Evolutionary conservation across 2,329 filamentous ascomycete genomes (phyloP), one percentile per base, ranked within the genome.

Genomic region (Stachybotrys elegans): DNA sequence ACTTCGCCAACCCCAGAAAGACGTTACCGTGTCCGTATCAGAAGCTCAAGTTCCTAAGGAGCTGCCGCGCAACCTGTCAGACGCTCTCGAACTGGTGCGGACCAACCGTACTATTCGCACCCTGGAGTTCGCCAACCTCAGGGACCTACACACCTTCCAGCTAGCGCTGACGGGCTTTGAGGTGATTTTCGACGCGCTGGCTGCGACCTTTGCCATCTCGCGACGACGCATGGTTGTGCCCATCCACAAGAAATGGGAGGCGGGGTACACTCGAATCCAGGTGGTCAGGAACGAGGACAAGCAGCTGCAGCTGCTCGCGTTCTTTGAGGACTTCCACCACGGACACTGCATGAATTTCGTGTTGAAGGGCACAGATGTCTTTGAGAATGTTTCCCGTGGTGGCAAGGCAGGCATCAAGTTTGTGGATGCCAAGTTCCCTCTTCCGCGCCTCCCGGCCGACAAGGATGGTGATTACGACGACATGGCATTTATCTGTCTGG

Each of bases 171-270:
- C 89, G 0, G 88, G 90, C 0, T 94, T 86, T 63, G 73, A 73
- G 21, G 88, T 95, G 14, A 67, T 86, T 7, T 90, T 84, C 52
- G 86, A 89, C 58, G 81, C 81, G 6, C 66, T 87, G 42, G 88
- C 88, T 6, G 72, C 77, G 7, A 82, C 81, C 0, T 88, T 95
- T 62, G 83, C 85, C 46, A 95, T 95, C 51, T 83, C 90, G 2
- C 82, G 90, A 22, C 81, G 88, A 40, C 80, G 88, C 52, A 93
- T 91, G 84, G 88, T 95, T 12, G 88, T 95, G 14, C 88, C 88
- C 0, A 92, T 95, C 52, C 87, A 94, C 69, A 95, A 95, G 68
- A 93, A 93, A 63, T 94, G 88, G 88, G 89, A 94, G 59, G 87
- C 90, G 3, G 81, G 76, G n/a, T 77, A 76, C 29, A 88, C 88